These are phyloP conservation scores for Lentinus brumalis DNA, from an alignment of 768 basidiomycete genomes.

Conservation along the genomic window DNA sequence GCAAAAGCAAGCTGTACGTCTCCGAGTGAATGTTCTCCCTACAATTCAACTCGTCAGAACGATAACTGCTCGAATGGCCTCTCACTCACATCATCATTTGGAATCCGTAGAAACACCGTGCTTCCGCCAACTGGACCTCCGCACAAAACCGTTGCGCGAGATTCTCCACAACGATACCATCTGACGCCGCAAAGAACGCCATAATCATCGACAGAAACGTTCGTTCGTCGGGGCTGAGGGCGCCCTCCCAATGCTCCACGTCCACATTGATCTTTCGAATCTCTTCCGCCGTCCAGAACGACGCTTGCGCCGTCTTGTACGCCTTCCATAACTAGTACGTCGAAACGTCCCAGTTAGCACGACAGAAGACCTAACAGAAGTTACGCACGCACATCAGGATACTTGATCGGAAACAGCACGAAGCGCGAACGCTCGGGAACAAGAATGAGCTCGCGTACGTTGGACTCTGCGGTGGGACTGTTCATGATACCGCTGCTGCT, in stretches of 20 bases:
- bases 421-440: too few species aligned
- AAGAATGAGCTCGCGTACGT: too few species aligned
- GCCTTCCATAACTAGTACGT: constrained; percentile 56
- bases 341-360: too few species aligned
- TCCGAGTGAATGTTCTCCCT: constrained; percentile 55
- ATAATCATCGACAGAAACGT: constrained; percentile 53
- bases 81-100: constrained; percentile 54
- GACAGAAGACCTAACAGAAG: too few species aligned
- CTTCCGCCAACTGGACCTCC: constrained; percentile 53
- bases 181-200: constrained; percentile 56
- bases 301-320: constrained; percentile 56
- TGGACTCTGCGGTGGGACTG: too few species aligned
- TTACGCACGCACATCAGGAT: too few species aligned
- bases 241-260: constrained; percentile 48
- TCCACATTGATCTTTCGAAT: too few species aligned
- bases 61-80: too few species aligned
- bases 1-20: constrained; percentile 56
- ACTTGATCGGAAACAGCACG: too few species aligned
- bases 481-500: too few species aligned
- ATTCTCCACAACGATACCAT: constrained; percentile 59
- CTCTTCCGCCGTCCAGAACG: constrained; percentile 49
- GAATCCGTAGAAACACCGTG: constrained; percentile 56
- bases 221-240: constrained; percentile 52
- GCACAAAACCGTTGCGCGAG: constrained; percentile 50
- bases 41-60: too few species aligned